These are phyloP conservation scores for Vitis riparia DNA, from an alignment of 164 flowering plant species.

Conservation along the genomic window DNA sequence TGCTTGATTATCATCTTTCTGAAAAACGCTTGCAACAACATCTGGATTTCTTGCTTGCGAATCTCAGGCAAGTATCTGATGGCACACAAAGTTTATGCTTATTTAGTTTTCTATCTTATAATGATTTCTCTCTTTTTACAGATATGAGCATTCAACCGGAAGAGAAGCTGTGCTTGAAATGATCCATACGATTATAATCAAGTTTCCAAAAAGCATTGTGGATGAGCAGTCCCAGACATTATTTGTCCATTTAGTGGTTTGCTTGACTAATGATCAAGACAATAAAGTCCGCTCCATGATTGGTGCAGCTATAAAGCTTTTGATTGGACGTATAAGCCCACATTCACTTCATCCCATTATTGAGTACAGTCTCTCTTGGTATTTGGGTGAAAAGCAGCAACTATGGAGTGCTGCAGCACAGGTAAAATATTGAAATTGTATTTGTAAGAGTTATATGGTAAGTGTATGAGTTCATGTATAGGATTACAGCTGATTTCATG, in stretches of 20 bases:
- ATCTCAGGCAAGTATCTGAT: constrained; percentile 52
- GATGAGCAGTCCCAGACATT: constrained; percentile 55
- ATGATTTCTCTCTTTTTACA: constrained; percentile 28
- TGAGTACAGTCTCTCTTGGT: constrained; percentile 68
- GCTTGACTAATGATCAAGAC: constrained; percentile 77
- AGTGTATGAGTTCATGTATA: too few species aligned
- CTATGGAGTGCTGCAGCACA: constrained; percentile 79
- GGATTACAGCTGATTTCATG: too few species aligned
- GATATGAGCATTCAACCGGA: constrained; percentile 84
- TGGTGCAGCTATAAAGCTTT: constrained; percentile 61
- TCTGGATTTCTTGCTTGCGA: constrained; percentile 62
- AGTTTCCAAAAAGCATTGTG: constrained; percentile 53
- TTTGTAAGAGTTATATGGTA: too few species aligned
- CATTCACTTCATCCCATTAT: constrained; percentile 44
- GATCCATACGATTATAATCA: constrained; percentile 68
- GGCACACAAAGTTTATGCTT: not conserved
- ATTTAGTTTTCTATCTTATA: constrained; percentile 9
- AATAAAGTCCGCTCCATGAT: constrained; percentile 65
- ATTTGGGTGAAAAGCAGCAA: constrained; percentile 43
- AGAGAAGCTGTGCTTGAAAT: constrained; percentile 93
- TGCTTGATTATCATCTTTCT: constrained; percentile 69
- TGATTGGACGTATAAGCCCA: constrained; percentile 55
- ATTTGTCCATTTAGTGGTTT: constrained; percentile 56
- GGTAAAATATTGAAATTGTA: constrained; percentile 40
- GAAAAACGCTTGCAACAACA: constrained; percentile 77